Evolutionary conservation across 2,329 filamentous ascomycete species (phyloP).

Genomic region (Drechslerella dactyloides): DNA sequence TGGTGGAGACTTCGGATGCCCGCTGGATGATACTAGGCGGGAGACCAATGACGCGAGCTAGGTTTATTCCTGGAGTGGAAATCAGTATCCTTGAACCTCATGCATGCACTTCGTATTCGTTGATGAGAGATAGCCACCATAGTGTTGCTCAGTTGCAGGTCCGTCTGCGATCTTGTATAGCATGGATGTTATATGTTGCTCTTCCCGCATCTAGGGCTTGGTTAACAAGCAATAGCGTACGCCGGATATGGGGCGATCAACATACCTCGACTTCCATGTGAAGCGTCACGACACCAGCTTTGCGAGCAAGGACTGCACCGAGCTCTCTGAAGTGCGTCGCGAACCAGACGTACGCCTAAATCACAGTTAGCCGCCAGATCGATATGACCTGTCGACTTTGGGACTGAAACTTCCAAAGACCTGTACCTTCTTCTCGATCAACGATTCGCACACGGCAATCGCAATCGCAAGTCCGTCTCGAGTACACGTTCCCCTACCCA

Average conservation of each 20-base stretch:
- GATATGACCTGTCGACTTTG: constrained; percentile 22
- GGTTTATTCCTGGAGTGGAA: constrained; percentile 49
- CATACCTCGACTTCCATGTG: constrained; percentile 76
- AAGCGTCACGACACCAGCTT: constrained; percentile 79
- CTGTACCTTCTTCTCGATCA: constrained; percentile 70
- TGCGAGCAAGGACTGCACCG: constrained; percentile 74
- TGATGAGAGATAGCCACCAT: constrained; percentile 67
- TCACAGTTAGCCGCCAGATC: constrained; percentile 7
- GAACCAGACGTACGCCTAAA: constrained; percentile 80
- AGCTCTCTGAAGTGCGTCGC: constrained; percentile 90
- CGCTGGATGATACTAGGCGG: constrained; percentile 51
- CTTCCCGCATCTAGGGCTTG: constrained; percentile 56
- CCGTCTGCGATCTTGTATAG: constrained; percentile 82
- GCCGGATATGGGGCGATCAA: not conserved
- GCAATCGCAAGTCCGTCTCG: constrained; percentile 88
- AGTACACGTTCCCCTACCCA: constrained; percentile 88
- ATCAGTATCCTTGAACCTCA: too few relatives aligned
- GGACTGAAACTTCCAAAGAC: constrained; percentile 46
- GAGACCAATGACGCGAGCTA: constrained; percentile 53
- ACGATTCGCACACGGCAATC: constrained; percentile 83
- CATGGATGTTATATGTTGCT: constrained; percentile 75
- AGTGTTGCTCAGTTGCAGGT: constrained; percentile 72
- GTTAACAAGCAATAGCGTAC: not conserved
- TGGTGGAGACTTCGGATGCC: constrained; percentile 51
- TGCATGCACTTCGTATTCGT: too few relatives aligned